These are phyloP conservation scores for Chrysosporium keratinophilum DNA, from an alignment of 2,329 filamentous ascomycete genomes.

Conservation along the genomic window DNA sequence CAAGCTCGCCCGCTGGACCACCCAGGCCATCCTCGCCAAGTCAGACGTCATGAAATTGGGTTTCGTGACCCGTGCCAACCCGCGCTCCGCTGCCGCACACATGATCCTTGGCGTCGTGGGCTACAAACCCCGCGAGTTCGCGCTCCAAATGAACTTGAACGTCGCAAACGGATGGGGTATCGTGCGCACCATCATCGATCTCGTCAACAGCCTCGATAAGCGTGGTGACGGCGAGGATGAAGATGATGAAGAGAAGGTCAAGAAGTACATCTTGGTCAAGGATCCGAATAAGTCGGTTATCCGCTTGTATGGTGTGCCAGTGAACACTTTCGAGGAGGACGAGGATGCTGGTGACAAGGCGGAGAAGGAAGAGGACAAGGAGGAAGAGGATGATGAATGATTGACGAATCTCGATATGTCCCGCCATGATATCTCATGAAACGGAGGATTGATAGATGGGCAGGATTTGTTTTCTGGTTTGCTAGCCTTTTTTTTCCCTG, in stretches of 20 bases:
- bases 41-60: conserved; percentile 99
- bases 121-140: conserved; percentile 97
- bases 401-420: conserved; percentile 20
- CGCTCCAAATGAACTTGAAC: conserved; percentile 94
- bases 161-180: conserved; percentile 98
- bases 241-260: conserved; percentile 30
- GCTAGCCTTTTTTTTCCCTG: background rate
- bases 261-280: conserved; percentile 52
- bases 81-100: conserved; percentile 85
- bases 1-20: conserved; percentile 96
- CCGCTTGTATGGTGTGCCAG: conserved; percentile 81
- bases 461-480: background rate
- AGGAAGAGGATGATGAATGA: conserved; percentile 46
- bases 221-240: conserved; percentile 28
- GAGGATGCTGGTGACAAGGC: conserved; percentile 54
- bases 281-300: conserved; percentile 97
- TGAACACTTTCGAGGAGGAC: conserved; percentile 78
- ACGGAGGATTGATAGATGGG: conserved; percentile 3
- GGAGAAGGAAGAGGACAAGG: conserved; percentile 46
- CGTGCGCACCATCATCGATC: conserved; percentile 93
- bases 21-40: conserved; percentile 90
- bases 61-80: conserved; percentile 90
- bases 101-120: conserved; percentile 90
- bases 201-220: conserved; percentile 39
- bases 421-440: conserved; percentile 16